Base-by-base conservation (phyloP, 805 yeast species). In the Debaryomyces hansenii region DNA sequence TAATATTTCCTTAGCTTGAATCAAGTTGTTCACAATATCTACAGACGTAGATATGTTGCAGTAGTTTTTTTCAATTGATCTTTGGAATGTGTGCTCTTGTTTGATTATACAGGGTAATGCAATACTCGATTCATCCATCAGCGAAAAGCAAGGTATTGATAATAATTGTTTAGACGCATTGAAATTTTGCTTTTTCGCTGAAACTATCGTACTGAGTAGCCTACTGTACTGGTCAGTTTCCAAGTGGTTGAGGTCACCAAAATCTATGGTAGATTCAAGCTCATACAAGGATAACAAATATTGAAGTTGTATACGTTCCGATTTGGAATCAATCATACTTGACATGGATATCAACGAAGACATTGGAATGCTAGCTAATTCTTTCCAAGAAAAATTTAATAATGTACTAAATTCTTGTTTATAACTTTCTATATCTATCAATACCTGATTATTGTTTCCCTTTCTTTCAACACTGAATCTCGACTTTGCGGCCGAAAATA, bases 1-100 rank as follows among this genome's bases (percentile, higher is more conserved):
- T 33, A 59, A 41, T 12, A 41, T 18, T 16, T 56, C 54, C 32
- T 61, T 60, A 33, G 49, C 47, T 21, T 46, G 40, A 8, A 57
- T 29, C 28, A 61, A 54, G 21, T 45, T 38, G 27, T 62, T 55
- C 2, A 60, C 39, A 11, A 52, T 14, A 2, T 47, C 44, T 10
- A 49, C 27, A 7, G 27, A 24, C 5, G 10, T 24, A 16, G 27
- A 24, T 24, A 24, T 24, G 3, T 24, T 24, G 10, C 4, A 3
- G 10, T 24, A 4, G 27, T 3, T 9, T 24, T 6, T 2, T 24
- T 24, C 10, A 24, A 24, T 5, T 24, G 33, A 14, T 21, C n/a
- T 15, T 39, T 52, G 14, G 46, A 49, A 24, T 9, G 2, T 24
- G 10, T 24, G 7, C 41, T 29, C 10, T 41, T 24, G 5, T 24